Base-by-base conservation (phyloP, 2,329 filamentous ascomycete species). In the Elsinoe batatas region DNA sequence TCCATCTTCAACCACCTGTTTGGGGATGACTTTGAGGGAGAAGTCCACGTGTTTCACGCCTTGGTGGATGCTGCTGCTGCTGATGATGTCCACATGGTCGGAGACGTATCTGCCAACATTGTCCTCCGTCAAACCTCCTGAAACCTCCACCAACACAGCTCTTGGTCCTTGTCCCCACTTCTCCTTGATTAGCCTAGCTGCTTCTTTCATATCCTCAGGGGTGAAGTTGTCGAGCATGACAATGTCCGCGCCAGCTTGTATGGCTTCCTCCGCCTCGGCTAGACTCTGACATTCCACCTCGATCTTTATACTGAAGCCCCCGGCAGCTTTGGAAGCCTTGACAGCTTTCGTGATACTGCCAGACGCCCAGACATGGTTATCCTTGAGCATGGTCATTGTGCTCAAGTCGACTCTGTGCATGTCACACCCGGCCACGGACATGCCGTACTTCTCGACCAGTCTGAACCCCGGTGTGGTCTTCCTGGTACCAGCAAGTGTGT, bases 181-280 rank as follows among this genome's bases (percentile, higher is more conserved):
- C 65, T 86, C 77, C 74, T 91, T 94, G 61, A 98, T 69, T 62
- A 79, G 83, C 67, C 72, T 78, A 12, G 91, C 88, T 0, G 89
- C 89, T 7, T 78, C 71, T 67, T 83, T 84, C 59, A 96, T 84
- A 0, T 84, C 88, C 1, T 88, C 84, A 0, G 85, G 83, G 0
- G 82, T 84, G 67, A 97, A 98, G 70, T 98, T 98, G 69, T 98
- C 93, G 58, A 98, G 74, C 93, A 98, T 98, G 59, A 98, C 84
- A 17, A 98, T 84, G 69, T 98, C 91, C 0, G 93, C 93, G 0
- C 93, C 93, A 0, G 91, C 91, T 2, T 75, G 81, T 64, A 96
- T 91, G 0, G 93, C 93, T 72, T 94, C 89, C 68, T 96, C 84
- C 0, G 93, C 93, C 73, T 95, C 90, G 42, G 79, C 83, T 71